phyloP scores from a whole-genome alignment of 169 alveolate genomes.

The Cryptosporidium canis region DNA sequence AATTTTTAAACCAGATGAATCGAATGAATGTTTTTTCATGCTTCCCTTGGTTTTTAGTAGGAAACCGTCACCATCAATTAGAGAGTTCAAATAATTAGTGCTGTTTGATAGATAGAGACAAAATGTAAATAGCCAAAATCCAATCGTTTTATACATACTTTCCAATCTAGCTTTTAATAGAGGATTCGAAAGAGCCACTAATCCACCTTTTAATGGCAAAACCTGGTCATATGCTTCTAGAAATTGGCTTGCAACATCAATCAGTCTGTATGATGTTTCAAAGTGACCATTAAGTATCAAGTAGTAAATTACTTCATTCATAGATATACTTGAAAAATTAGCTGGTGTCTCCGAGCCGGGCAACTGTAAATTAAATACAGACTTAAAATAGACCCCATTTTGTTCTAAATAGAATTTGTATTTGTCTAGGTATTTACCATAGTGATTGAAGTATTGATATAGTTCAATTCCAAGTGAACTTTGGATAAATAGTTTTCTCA shows the following conservation, averaged over 20 bases:
- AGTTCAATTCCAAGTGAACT: neutral
- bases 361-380: neutral
- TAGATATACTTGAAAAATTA: neutral
- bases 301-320: neutral
- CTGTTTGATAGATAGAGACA: neutral
- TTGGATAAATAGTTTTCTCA: neutral
- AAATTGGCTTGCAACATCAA: neutral
- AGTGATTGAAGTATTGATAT: neutral
- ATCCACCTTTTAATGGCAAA: neutral
- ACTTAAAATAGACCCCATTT: neutral
- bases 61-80: neutral
- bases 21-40: neutral
- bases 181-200: neutral
- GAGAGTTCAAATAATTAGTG: neutral
- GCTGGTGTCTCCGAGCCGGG: neutral
- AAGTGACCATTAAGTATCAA: conserved; percentile 23
- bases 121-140: conserved; percentile 44
- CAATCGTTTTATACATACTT: conserved; percentile 21
- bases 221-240: neutral
- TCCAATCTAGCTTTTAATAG: neutral
- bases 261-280: conserved; percentile 39
- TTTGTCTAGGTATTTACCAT: neutral
- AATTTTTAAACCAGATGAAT: neutral
- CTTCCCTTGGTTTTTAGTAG: neutral
- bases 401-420: neutral